These are phyloP conservation scores for Vigna reflexopilosa DNA, from an alignment of 306 rosid species.

Conservation along the genomic window DNA sequence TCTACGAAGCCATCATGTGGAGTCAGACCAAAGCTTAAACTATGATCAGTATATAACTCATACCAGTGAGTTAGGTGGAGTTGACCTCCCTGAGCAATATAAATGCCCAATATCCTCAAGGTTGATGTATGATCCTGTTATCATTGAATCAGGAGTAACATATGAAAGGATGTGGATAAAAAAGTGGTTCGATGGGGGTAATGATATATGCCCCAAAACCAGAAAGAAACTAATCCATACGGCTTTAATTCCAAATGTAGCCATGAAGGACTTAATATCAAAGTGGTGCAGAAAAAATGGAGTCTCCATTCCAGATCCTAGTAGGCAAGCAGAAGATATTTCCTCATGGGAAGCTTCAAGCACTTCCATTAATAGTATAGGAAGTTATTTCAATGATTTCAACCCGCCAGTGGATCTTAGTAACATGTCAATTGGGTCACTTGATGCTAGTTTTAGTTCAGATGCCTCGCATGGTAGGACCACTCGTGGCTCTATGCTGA, in stretches of 20 bases:
- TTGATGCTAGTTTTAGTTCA: conserved; percentile 66
- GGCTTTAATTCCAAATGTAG: conserved; percentile 64
- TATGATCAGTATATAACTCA: conserved; percentile 41
- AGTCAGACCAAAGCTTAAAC: conserved; percentile 38
- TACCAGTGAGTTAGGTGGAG: conserved; percentile 45
- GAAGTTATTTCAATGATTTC: conserved; percentile 73
- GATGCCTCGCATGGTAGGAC: conserved; percentile 52
- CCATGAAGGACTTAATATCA: conserved; percentile 70
- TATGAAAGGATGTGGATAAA: conserved; percentile 87
- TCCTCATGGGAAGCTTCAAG: conserved; percentile 59
- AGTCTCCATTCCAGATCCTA: conserved; percentile 68
- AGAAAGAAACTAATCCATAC: conserved; percentile 52
- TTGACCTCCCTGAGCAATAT: conserved; percentile 65
- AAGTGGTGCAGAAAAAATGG: conserved; percentile 71
- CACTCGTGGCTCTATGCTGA: conserved; percentile 41
- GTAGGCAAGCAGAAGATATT: conserved; percentile 46
- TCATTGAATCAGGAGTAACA: conserved; percentile 80
- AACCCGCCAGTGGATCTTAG: conserved; percentile 70
- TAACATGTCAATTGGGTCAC: conserved; percentile 70
- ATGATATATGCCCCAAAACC: conserved; percentile 76
- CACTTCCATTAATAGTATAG: conserved; percentile 75
- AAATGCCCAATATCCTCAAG: conserved; percentile 79
- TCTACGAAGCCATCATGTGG: conserved; percentile 40
- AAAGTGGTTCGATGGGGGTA: conserved; percentile 87
- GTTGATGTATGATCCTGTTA: conserved; percentile 92